phyloP scores from a whole-genome alignment of 2,329 filamentous ascomycete genomes.

The Fusarium tanahbumbuense region DNA sequence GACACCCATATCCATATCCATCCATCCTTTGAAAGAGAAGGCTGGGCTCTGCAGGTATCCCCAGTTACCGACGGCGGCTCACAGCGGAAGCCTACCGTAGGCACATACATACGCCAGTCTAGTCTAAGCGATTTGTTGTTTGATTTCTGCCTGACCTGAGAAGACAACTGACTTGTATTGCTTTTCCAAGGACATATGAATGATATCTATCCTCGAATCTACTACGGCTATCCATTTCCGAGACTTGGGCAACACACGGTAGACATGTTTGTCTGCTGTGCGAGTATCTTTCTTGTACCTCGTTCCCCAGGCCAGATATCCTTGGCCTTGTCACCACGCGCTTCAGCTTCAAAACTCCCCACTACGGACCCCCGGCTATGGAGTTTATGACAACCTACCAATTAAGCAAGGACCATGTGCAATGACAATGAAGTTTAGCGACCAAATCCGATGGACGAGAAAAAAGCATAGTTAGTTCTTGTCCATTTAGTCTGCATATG shows the following conservation, averaged over 20 bases:
- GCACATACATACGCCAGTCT: slow-evolving; percentile 4
- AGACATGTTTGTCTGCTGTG: slow-evolving; percentile 1
- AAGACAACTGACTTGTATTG: slow-evolving; percentile 9
- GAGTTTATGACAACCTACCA: slow-evolving; percentile 38
- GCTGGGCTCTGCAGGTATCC: slow-evolving; percentile 32
- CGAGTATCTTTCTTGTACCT: slow-evolving; percentile 36
- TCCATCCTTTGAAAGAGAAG: slow-evolving; percentile 22
- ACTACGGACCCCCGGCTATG: slow-evolving; percentile 16
- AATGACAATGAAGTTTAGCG: slow-evolving; percentile 29
- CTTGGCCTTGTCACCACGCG: slow-evolving; percentile 23
- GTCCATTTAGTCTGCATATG: slow-evolving; percentile 19
- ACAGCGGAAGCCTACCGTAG: slow-evolving; percentile 27
- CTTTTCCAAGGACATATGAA: slow-evolving; percentile 32
- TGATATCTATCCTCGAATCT: neutral
- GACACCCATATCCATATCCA: neutral
- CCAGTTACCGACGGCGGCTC: slow-evolving; percentile 12
- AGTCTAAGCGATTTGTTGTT: slow-evolving; percentile 14
- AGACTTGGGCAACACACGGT: slow-evolving; percentile 10
- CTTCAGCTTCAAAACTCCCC: slow-evolving; percentile 25
- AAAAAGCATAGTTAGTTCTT: slow-evolving; percentile 3
- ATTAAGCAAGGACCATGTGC: slow-evolving; percentile 42
- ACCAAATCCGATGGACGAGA: slow-evolving; percentile 12
- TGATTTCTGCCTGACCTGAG: slow-evolving; percentile 5
- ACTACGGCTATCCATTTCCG: slow-evolving; percentile 6
- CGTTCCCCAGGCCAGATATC: slow-evolving; percentile 17